A percentile compares a stretch with the other conserved stretches of the same genome.
phyloP scores from a whole-genome alignment of 805 yeast species.

The Spathaspora passalidarum region DNA sequence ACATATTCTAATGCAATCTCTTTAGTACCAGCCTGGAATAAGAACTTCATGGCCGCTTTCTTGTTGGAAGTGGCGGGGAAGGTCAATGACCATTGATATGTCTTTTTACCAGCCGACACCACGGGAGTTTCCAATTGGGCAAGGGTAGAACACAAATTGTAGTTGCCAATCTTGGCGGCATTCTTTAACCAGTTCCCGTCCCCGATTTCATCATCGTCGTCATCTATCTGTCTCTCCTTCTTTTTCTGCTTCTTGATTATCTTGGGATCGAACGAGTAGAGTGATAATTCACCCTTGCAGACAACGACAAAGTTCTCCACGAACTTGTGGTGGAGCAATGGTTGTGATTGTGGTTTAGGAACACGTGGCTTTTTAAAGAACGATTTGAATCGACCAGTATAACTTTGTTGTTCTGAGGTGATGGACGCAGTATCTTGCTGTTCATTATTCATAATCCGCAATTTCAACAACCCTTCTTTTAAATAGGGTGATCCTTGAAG shows the following conservation, averaged over 20 bases:
- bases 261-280: conserved; percentile 53
- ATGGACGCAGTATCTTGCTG: no score
- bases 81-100: conserved; percentile 49
- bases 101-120: conserved; percentile 7
- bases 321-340: conserved; percentile 20
- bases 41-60: conserved; percentile 38
- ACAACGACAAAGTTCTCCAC: conserved; percentile 61
- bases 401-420: conserved; percentile 10
- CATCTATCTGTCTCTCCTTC: conserved; percentile 13
- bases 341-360: no score
- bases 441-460: conserved; percentile 36
- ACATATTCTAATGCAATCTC: conserved; percentile 70
- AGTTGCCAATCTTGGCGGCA: conserved; percentile 55
- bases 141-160: conserved; percentile 50
- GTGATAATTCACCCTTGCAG: conserved; percentile 60
- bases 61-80: conserved; percentile 46
- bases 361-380: conserved; percentile 17
- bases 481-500: conserved; percentile 74
- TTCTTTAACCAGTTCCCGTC: conserved; percentile 70
- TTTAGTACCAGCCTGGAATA: conserved; percentile 63
- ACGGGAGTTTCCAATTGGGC: conserved; percentile 35
- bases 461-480: conserved; percentile 64
- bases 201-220: conserved; percentile 35
- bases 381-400: conserved; percentile 19
- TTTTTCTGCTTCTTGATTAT: conserved; percentile 39